Evolutionary conservation across 768 basidiomycete genomes (phyloP).

Genomic region (Tremella mesenterica): DNA sequence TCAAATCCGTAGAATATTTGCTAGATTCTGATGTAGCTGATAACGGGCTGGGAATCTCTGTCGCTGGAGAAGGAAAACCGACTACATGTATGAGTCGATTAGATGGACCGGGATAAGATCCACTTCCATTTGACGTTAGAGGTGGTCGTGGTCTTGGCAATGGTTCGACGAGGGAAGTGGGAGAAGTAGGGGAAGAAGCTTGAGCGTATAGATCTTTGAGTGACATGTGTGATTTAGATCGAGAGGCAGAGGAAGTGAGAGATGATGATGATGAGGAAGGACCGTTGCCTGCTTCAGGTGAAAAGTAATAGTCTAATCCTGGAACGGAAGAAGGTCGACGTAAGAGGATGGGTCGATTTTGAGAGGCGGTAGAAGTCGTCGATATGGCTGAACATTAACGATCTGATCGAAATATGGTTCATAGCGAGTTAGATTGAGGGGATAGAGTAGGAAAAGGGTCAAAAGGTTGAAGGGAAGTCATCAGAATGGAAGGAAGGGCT

Average conservation of each 20-base stretch:
- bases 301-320: slow-evolving; percentile 36
- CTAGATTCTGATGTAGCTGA: not conserved
- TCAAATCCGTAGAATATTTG: too few species aligned
- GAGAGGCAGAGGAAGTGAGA: slow-evolving; percentile 18
- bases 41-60: too few species aligned
- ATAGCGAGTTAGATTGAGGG: too few species aligned
- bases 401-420: too few species aligned
- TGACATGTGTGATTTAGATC: not conserved
- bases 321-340: slow-evolving; percentile 25
- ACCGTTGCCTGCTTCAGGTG: slow-evolving; percentile 20
- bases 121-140: too few species aligned
- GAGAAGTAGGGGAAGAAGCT: too few species aligned
- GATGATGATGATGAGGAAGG: slow-evolving; percentile 26
- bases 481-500: not conserved
- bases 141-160: too few species aligned
- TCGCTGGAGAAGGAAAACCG: slow-evolving; percentile 1
- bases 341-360: slow-evolving; percentile 7
- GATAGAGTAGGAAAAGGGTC: too few species aligned
- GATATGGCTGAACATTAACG: slow-evolving; percentile 8
- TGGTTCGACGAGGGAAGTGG: too few species aligned
- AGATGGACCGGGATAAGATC: slow-evolving; percentile 1
- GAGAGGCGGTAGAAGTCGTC: slow-evolving; percentile 1
- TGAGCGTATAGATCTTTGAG: not conserved
- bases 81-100: slow-evolving; percentile 8
- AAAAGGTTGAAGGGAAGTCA: too few species aligned